Conservation (phyloP, 306 rosid species). For the Rosa chinensis region DNA sequence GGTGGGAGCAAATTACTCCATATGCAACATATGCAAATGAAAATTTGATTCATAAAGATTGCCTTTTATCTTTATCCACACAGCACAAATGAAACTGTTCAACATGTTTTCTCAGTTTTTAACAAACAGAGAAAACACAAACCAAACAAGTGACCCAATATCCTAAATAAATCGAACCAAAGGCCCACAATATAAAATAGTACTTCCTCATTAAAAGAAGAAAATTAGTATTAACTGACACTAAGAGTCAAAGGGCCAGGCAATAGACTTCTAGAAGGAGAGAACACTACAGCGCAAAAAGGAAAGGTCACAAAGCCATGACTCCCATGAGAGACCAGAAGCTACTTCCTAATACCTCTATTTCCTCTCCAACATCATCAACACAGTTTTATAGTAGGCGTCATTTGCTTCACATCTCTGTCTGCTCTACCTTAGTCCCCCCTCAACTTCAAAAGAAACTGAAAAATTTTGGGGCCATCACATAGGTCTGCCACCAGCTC, state of each 20-base stretch:
- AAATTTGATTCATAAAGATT: background rate
- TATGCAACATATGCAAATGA: background rate
- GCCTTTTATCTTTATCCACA: background rate
- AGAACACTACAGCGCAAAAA: background rate
- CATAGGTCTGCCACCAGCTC: background rate
- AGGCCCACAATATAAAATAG: background rate
- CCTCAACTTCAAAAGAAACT: no score
- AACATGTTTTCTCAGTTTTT: background rate
- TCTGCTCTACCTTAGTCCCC: no score
- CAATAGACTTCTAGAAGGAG: background rate
- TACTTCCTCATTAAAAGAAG: background rate
- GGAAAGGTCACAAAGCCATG: background rate
- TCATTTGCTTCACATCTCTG: no score
- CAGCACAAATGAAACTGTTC: background rate
- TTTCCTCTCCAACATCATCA: no score
- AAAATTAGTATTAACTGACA: background rate
- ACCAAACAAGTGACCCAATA: background rate
- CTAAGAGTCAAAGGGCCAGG: background rate
- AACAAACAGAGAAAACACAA: background rate
- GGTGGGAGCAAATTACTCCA: background rate
- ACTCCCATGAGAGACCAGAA: background rate
- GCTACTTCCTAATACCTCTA: background rate
- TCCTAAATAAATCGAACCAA: background rate
- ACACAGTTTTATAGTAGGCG: no score
- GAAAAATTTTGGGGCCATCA: background rate